Evolutionary conservation across 139 green algal species (phyloP).

Genomic region (Tetraselmis striata): DNA sequence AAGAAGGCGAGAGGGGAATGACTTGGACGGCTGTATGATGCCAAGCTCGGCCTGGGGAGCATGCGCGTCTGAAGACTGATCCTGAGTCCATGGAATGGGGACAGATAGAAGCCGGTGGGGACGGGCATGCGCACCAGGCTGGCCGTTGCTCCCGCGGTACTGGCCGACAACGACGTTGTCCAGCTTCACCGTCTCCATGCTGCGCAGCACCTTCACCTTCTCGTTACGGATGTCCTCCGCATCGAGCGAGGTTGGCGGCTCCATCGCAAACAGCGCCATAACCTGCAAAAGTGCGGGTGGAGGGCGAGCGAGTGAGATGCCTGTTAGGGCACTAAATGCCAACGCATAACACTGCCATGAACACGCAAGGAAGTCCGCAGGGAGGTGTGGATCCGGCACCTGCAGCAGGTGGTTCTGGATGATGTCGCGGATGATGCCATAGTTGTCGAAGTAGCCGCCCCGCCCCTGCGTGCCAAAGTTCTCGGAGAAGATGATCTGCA

Average conservation of each 20-base stretch:
- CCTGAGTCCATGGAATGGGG: background rate
- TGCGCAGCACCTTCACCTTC: conserved; percentile 92
- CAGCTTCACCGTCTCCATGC: conserved; percentile 68
- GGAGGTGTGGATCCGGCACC: conserved; percentile 16
- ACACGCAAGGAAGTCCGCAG: background rate
- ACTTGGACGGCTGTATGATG: no score
- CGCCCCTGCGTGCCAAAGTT: conserved; percentile 96
- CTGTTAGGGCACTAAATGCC: background rate
- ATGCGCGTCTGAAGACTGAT: no score
- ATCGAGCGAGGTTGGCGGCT: conserved; percentile 81
- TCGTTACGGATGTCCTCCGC: conserved; percentile 98
- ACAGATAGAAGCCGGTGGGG: background rate
- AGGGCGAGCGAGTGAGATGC: no score
- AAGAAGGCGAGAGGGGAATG: no score
- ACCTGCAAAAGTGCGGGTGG: conserved; percentile 51
- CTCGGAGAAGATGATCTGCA: conserved; percentile 98
- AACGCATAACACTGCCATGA: background rate
- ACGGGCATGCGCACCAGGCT: conserved; percentile 11
- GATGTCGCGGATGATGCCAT: conserved; percentile 98
- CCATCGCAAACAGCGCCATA: conserved; percentile 96
- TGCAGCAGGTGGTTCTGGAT: conserved; percentile 99
- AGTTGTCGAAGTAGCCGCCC: conserved; percentile 98
- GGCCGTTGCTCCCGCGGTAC: conserved; percentile 55
- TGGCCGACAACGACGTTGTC: conserved; percentile 96
- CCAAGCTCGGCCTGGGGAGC: no score